Conservation (phyloP, 768 basidiomycete species). For the Clathrus columnatus region DNA sequence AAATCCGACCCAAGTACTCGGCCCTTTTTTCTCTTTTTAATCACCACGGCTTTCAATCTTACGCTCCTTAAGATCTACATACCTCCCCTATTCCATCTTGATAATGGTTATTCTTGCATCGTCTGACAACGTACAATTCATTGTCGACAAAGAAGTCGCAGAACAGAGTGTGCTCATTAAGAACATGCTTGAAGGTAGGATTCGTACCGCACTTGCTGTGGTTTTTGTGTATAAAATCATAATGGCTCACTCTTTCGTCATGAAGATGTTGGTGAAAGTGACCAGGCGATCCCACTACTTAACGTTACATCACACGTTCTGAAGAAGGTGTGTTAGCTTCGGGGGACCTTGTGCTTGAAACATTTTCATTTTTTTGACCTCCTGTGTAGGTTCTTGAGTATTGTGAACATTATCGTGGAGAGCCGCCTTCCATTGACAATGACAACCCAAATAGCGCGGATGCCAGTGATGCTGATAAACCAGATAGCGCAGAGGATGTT, state of each 20-base stretch:
- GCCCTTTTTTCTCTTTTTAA: background rate
- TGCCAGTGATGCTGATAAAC: too few species aligned
- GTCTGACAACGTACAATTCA: conserved; percentile 93
- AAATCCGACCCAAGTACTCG: conserved; percentile 6
- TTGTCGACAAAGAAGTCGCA: conserved; percentile 88
- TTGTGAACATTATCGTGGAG: conserved; percentile 97
- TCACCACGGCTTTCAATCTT: background rate
- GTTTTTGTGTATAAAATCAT: background rate
- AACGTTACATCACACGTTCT: conserved; percentile 89
- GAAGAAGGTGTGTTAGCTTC: conserved; percentile 67
- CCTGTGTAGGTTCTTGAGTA: conserved; percentile 93
- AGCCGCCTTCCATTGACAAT: conserved; percentile 86
- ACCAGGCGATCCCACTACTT: conserved; percentile 89
- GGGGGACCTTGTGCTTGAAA: background rate
- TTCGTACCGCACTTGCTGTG: background rate
- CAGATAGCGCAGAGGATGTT: too few species aligned
- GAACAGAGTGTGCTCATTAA: conserved; percentile 95
- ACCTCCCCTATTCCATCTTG: conserved; percentile 15
- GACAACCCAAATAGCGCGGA: too few species aligned
- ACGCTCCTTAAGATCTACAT: conserved; percentile 2
- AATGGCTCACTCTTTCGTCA: background rate
- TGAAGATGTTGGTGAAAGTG: conserved; percentile 86
- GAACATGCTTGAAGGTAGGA: conserved; percentile 96
- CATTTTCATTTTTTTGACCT: too few species aligned
- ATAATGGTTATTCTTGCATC: conserved; percentile 82